These are phyloP conservation scores for Pinus taeda DNA, from an alignment of 75 land plant genomes.

Conservation along the genomic window DNA sequence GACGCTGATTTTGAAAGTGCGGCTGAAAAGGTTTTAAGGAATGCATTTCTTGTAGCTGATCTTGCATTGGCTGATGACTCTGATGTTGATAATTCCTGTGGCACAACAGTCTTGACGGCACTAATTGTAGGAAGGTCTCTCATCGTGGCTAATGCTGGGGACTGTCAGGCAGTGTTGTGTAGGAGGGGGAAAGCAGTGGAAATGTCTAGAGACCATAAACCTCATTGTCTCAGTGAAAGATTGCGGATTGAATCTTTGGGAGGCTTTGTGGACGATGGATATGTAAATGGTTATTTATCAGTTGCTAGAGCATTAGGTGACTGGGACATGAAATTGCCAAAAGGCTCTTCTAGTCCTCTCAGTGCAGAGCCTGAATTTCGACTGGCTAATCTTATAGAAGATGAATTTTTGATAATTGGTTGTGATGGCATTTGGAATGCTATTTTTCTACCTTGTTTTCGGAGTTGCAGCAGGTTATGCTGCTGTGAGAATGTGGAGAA, in stretches of 20 bases:
- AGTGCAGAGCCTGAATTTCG: slow-evolving; percentile 70
- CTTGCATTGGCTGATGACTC: slow-evolving; percentile 39
- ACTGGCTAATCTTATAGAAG: slow-evolving; percentile 62
- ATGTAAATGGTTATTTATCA: slow-evolving; percentile 69
- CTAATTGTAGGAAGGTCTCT: slow-evolving; percentile 67
- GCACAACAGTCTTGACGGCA: too few species aligned
- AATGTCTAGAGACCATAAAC: slow-evolving; percentile 85
- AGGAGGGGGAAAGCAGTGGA: slow-evolving; percentile 75
- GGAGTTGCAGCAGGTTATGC: too few species aligned
- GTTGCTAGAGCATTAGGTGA: too few species aligned
- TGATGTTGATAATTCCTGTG: slow-evolving; percentile 41
- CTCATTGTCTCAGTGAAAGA: slow-evolving; percentile 42
- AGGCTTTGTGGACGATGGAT: slow-evolving; percentile 71
- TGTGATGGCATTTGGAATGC: slow-evolving; percentile 99
- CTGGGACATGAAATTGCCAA: slow-evolving; percentile 49
- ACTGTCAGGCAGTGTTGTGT: slow-evolving; percentile 91
- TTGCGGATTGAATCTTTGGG: slow-evolving; percentile 69
- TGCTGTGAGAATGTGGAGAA: too few species aligned
- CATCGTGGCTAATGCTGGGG: slow-evolving; percentile 95
- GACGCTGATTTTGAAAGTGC: slow-evolving; percentile 33
- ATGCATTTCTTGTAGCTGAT: slow-evolving; percentile 30
- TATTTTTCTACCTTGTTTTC: too few species aligned
- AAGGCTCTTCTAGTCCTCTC: slow-evolving; percentile 50
- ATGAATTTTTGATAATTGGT: slow-evolving; percentile 87
- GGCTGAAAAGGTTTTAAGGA: slow-evolving; percentile 39